Evolutionary conservation across 73 alveolate genomes (phyloP).

Genomic region (Paraurostyla sp.): DNA sequence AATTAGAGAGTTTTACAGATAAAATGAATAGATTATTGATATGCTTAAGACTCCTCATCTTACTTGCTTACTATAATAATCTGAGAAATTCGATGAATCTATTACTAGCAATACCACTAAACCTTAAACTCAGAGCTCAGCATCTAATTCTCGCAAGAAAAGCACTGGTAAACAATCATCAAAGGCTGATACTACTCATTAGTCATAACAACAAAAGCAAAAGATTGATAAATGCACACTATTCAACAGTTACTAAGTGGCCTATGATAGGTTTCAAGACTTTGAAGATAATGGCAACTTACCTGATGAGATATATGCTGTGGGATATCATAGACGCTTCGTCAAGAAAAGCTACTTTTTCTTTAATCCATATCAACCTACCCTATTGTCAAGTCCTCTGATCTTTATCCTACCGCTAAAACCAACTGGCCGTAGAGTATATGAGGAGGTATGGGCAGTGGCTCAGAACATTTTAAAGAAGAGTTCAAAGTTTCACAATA

Average conservation of each 20-base stretch:
- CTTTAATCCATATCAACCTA: slow-evolving; percentile 32
- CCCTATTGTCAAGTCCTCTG: slow-evolving; percentile 34
- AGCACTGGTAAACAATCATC: not conserved
- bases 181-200: not conserved
- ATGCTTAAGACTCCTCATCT: slow-evolving; percentile 36
- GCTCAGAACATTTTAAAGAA: slow-evolving; percentile 47
- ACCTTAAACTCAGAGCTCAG: too few species aligned
- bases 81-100: not conserved
- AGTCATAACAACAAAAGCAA: not conserved
- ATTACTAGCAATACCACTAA: not conserved
- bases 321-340: slow-evolving; percentile 44
- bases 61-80: not conserved
- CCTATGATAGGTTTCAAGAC: slow-evolving; percentile 14
- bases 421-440: slow-evolving; percentile 51
- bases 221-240: slow-evolving; percentile 33
- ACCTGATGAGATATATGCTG: slow-evolving; percentile 53
- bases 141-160: not conserved
- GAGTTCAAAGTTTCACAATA: slow-evolving; percentile 4
- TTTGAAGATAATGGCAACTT: not conserved
- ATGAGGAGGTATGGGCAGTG: slow-evolving; percentile 64
- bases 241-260: slow-evolving; percentile 3
- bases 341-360: slow-evolving; percentile 6
- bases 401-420: slow-evolving; percentile 36
- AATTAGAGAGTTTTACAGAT: slow-evolving; percentile 39
- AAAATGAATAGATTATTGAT: not conserved